Conservation (phyloP, 2,329 filamentous ascomycete species). For the Epichloe typhina region DNA sequence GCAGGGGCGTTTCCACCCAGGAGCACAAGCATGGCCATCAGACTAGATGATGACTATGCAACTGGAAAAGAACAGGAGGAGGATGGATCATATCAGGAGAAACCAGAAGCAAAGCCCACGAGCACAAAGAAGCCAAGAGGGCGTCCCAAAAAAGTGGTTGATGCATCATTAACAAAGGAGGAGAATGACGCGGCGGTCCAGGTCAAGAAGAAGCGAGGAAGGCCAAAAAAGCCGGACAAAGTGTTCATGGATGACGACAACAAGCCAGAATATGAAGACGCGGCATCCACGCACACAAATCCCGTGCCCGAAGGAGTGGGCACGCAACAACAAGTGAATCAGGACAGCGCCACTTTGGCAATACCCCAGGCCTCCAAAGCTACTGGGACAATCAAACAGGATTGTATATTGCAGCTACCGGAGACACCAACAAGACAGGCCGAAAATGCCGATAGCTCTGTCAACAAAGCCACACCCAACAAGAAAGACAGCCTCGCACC, state of each 20-base stretch:
- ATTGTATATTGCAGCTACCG: background rate
- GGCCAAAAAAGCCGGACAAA: slow-evolving; percentile 25
- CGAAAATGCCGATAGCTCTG: background rate
- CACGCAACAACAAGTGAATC: background rate
- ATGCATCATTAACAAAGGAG: slow-evolving; percentile 6
- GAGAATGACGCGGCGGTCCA: background rate
- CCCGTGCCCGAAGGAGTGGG: background rate
- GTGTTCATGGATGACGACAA: background rate
- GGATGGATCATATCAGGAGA: slow-evolving; percentile 5
- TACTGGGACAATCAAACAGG: background rate
- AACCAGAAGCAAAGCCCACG: slow-evolving; percentile 3
- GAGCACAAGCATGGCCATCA: background rate
- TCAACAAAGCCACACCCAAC: background rate
- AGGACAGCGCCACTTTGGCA: background rate
- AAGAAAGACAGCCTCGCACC: slow-evolving; percentile 7
- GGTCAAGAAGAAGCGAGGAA: slow-evolving; percentile 26
- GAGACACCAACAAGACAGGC: background rate
- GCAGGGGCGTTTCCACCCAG: background rate
- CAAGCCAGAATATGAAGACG: background rate
- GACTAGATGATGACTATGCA: background rate
- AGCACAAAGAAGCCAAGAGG: slow-evolving; percentile 19
- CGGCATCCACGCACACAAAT: background rate
- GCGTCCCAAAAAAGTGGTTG: slow-evolving; percentile 16
- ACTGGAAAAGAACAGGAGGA: slow-evolving; percentile 5
- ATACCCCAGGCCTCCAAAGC: background rate